phyloP scores from a whole-genome alignment of 2,329 filamentous ascomycete species.

The Xylaria sp. region DNA sequence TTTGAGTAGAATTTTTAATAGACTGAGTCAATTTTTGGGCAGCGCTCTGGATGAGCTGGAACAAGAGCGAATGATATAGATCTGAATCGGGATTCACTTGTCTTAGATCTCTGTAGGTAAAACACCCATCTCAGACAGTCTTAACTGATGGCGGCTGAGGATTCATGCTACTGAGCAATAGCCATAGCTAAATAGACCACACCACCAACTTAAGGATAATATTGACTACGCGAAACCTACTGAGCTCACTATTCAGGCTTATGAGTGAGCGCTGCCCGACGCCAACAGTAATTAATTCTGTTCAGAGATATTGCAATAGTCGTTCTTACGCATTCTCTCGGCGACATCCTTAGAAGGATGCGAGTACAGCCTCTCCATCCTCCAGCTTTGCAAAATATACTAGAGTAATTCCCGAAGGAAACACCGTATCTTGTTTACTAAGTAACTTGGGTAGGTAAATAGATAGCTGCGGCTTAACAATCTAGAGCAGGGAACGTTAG shows the following conservation, averaged over 20 bases:
- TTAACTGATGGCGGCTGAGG: not conserved
- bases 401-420: too few species aligned
- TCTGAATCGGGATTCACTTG: not conserved
- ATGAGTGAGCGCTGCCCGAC: not conserved
- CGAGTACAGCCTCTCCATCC: too few species aligned
- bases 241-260: not conserved
- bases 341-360: not conserved
- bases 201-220: not conserved
- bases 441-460: not conserved
- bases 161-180: not conserved
- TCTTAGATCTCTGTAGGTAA: constrained; percentile 4
- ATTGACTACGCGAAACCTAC: not conserved
- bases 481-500: not conserved
- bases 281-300: not conserved
- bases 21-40: not conserved
- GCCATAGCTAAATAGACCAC: not conserved
- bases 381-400: too few species aligned
- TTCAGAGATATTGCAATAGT: not conserved
- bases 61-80: constrained; percentile 6
- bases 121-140: not conserved
- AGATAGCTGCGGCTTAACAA: not conserved
- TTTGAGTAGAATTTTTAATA: constrained; percentile 2
- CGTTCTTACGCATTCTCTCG: not conserved
- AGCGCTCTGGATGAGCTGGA: not conserved
- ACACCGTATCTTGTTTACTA: not conserved